Conservation (phyloP, 2,329 filamentous ascomycete genomes). For the Xylariaceae sp. region DNA sequence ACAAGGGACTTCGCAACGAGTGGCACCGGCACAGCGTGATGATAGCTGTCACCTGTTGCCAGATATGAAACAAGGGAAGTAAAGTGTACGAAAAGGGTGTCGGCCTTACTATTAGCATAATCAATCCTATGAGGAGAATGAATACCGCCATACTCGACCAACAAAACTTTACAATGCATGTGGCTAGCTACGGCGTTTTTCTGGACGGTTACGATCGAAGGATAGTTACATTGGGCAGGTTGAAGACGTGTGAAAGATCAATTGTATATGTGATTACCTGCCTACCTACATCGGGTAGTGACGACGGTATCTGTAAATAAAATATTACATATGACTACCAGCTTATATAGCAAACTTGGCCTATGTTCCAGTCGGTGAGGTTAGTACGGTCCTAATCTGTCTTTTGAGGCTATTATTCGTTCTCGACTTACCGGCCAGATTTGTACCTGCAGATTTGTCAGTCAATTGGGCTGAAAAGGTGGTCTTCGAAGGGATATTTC, state of each 20-base stretch:
- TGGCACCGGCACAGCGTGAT: background rate
- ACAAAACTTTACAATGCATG: no score
- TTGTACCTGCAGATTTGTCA: constrained; percentile 34
- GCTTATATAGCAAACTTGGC: constrained; percentile 23
- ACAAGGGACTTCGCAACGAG: no score
- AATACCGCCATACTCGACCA: no score
- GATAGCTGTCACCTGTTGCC: no score
- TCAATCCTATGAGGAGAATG: no score
- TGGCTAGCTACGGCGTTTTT: background rate
- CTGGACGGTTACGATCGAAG: background rate
- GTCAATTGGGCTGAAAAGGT: constrained; percentile 1
- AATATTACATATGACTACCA: constrained; percentile 7
- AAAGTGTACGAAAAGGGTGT: no score
- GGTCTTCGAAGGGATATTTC: background rate
- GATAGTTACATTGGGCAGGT: no score
- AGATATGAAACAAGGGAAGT: no score
- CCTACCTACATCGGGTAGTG: background rate
- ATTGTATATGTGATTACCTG: background rate
- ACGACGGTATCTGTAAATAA: background rate
- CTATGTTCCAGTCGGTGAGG: constrained; percentile 8
- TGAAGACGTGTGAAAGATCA: no score
- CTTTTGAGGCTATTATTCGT: no score
- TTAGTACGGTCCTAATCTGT: constrained; percentile 19
- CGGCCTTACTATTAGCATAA: no score
- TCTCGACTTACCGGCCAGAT: constrained; percentile 41